Evolutionary conservation across 1,284 basidiomycete species (phyloP), one percentile per base, ranked within the genome.

Genomic region (Exobasidium cylindrosporum): DNA sequence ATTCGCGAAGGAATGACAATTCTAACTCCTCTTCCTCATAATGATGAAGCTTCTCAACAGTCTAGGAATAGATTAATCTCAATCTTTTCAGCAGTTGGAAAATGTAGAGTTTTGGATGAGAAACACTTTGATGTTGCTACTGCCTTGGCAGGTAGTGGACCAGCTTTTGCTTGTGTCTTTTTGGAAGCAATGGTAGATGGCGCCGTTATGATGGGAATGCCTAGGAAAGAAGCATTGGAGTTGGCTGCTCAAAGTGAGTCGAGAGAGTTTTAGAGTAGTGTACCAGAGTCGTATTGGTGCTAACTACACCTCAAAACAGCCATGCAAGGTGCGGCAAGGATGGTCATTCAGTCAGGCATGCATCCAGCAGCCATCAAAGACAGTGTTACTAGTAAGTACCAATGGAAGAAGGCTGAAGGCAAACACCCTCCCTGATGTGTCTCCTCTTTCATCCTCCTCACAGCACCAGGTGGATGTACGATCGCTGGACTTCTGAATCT

Each of bases 201-300:
- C 32, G 96, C 92, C 31, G 96, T 98, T 47, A 98, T 99, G 96
- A 98, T 98, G 96, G 96, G 96, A 29, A 83, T 99, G 52, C 96
- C 96, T 1, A 85, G 96, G 64, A 86, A 88, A 0, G 95, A 97
- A 81, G 94, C 96, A 3, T 81, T 97, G 43, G 96, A 98, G 79
- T 83, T 98, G 57, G 95, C 96, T 50, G 89, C 95, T 54, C 96
- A 99, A 82, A 94, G 93, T 95, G 81, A 77, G 65, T 56, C 35
- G 35, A 40, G 35, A 17, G n/a, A n/a, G n/a, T n/a, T 60, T 61
- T 62, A 21, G 23, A 50, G 32, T 31, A 17, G 44, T 3, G n/a
- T 35, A 4, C 21, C 3, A n/a, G 46, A 26, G 26, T 66, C 40
- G 30, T 11, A 17, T 43, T 29, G 7, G n/a, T 7, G 31, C 29